Conservation (phyloP, 768 basidiomycete genomes). For the Termitomyces titanicus region DNA sequence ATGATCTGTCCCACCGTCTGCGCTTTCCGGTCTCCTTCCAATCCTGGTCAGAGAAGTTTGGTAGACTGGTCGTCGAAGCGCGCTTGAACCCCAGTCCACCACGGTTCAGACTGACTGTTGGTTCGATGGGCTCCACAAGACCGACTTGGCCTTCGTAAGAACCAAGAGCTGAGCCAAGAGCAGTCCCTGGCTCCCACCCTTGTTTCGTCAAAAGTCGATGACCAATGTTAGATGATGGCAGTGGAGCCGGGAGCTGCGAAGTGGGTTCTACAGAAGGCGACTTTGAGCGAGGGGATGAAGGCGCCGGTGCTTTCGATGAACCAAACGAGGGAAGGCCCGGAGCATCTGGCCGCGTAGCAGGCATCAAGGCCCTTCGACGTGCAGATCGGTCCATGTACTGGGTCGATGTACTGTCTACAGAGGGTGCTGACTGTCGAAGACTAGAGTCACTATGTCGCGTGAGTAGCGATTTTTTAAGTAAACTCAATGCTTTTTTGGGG, state of each 20-base stretch:
- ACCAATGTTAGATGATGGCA: slow-evolving; percentile 61
- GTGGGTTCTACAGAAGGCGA: slow-evolving; percentile 20
- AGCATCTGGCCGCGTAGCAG: slow-evolving; percentile 47
- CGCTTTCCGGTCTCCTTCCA: slow-evolving; percentile 41
- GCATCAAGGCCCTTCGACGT: slow-evolving; percentile 58
- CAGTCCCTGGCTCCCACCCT: slow-evolving; percentile 71
- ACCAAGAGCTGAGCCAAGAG: slow-evolving; percentile 37
- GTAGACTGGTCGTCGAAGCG: slow-evolving; percentile 16
- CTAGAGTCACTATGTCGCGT: slow-evolving; percentile 37
- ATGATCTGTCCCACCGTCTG: slow-evolving; percentile 32
- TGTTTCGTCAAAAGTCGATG: slow-evolving; percentile 67
- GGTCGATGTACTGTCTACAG: slow-evolving; percentile 9
- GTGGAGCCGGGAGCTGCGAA: slow-evolving; percentile 43
- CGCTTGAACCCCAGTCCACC: slow-evolving; percentile 53
- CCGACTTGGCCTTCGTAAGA: slow-evolving; percentile 32
- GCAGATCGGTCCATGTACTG: slow-evolving; percentile 70
- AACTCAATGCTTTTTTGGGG: slow-evolving; percentile 61
- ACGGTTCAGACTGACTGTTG: slow-evolving; percentile 37
- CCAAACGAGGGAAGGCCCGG: slow-evolving; percentile 34
- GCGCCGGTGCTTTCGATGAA: slow-evolving; percentile 3
- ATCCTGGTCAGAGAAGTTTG: slow-evolving; percentile 16
- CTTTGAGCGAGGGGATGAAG: slow-evolving; percentile 20
- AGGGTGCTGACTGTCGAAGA: slow-evolving; percentile 12
- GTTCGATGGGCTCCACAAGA: slow-evolving; percentile 56
- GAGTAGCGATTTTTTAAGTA: slow-evolving; percentile 63